Base-by-base conservation (phyloP, 2,329 filamentous ascomycete genomes). In the Lojkania enalia region DNA sequence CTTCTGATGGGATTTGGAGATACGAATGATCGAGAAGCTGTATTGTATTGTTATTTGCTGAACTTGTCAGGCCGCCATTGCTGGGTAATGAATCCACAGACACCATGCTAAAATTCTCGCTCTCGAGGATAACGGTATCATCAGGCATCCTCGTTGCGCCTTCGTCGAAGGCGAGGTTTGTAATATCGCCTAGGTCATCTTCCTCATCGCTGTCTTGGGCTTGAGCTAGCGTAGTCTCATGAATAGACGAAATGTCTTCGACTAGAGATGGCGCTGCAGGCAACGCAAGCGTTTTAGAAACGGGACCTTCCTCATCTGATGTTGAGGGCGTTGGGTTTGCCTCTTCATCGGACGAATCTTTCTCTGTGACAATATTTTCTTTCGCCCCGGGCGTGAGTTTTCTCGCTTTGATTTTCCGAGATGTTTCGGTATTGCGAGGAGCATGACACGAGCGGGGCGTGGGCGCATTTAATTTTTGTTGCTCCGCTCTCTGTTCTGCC, bases 21-120 rank as follows among this genome's bases (percentile, higher is more conserved):
- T 50, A 50, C 1, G 54, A 51, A 21, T 50, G 35, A n/a, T 54
- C 41, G 13, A 60, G 51, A 6, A 33, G 51, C 2, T 44, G 46
- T 1, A 16, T 35, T 2, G 49, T 42, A 14, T 49, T 41, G 19
- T 41, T 41, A 37, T 58, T 53, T 11, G 50, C 46, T 11, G 66
- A 64, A 35, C 61, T 66, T n/a, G 55, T 59, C 9, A 60, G 46
- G 11, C 51, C 53, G 21, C 54, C 59, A 30, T 51, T 60, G 31
- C 64, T 69, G 20, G 70, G 70, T 21, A 78, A 52, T 1, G 74
- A 76, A 25, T 77, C 72, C 9, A 77, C 61, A 2, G 74, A 77
- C 1, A 78, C 67, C 70, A 78, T 77, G 45, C 73, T 78, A 56
- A 78, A 77, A 41, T 73, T 74, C 51, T 77, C 75, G 48, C 74